Base-by-base conservation (phyloP, 805 yeast species). In the Starmerella sp. region DNA sequence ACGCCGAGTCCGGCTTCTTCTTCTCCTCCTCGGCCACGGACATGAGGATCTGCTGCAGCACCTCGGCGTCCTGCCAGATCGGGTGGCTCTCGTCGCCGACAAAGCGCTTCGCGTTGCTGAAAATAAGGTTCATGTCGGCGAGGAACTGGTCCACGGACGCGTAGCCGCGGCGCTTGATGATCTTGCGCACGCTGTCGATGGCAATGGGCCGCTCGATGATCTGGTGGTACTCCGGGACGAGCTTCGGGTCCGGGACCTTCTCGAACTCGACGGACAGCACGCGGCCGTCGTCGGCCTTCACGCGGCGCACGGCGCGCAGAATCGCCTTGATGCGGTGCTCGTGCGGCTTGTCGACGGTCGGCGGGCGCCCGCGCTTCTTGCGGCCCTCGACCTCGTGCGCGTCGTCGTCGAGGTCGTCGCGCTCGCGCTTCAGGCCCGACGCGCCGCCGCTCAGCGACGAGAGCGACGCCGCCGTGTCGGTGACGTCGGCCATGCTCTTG, bases 281-380 rank as follows among this genome's bases (percentile, higher is more conserved):
- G 29, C 76, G 71, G 47, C 74, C 75, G 11, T 75, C 75, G 45
- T 73, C 73, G 62, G 77, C 81, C 46, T 79, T 77, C 56, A 84
- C 82, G 65, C 86, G 86, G 65, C 89, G 86, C 65, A 93, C 74
- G 49, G 80, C 82, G 67, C 95, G 81, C 74, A 93, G 71, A 39
- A 93, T 82, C 61, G 87, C 82, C 68, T 91, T 90, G 69, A 91
- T 89, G 59, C 97, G 76, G 65, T 88, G 88, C 69, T 93, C 97
- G 68, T 84, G 90, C 6, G 95, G 95, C 66, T 82, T 84, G 67
- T 86, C 95, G 50, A 88, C 87, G 54, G 87, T 84, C 2, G 96
- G 95, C 5, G 96, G 96, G 63, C 95, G 77, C 17, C 95, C 95
- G 65, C 95, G 77, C 68, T 86, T 83, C 35, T 80, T 77, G 62